phyloP scores from a whole-genome alignment of 2,329 filamentous ascomycete species.

The Ambrosiella beaveri region DNA sequence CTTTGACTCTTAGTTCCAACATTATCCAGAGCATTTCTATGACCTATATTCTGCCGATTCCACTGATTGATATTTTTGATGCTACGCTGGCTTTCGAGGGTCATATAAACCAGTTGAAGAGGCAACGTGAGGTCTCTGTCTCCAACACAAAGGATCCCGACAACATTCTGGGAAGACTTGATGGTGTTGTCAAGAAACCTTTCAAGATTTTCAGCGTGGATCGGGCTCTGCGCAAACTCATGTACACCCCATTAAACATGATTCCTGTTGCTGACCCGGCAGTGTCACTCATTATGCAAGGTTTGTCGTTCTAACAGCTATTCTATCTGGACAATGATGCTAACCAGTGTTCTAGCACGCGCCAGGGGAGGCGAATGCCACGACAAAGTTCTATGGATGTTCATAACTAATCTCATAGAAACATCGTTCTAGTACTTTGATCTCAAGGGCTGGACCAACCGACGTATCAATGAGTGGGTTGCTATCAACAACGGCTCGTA shows the following conservation, averaged over 20 bases:
- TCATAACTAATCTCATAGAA: neutral
- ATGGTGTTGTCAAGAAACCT: constrained; percentile 39
- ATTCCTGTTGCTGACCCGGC: constrained; percentile 60
- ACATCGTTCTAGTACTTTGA: constrained; percentile 59
- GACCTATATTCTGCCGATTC: constrained; percentile 63
- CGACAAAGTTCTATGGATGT: constrained; percentile 14
- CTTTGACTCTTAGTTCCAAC: constrained; percentile 44
- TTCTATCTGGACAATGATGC: neutral
- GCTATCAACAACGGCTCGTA: constrained; percentile 57
- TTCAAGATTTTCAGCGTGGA: constrained; percentile 39
- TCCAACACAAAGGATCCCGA: constrained; percentile 22
- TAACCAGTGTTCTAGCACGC: constrained; percentile 23
- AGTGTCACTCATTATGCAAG: constrained; percentile 52
- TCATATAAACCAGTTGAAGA: constrained; percentile 44
- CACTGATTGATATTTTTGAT: constrained; percentile 78
- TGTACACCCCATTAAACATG: constrained; percentile 85
- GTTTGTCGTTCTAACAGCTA: constrained; percentile 20
- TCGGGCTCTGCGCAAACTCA: constrained; percentile 57
- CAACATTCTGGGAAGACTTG: constrained; percentile 37
- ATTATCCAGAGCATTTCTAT: constrained; percentile 41
- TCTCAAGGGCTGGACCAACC: constrained; percentile 62
- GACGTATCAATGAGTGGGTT: constrained; percentile 51
- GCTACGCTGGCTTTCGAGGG: constrained; percentile 42
- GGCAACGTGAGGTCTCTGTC: constrained; percentile 55
- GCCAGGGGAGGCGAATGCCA: constrained; percentile 32